Base-by-base conservation (phyloP, 768 basidiomycete species). In the Rubroboletus satanas region DNA sequence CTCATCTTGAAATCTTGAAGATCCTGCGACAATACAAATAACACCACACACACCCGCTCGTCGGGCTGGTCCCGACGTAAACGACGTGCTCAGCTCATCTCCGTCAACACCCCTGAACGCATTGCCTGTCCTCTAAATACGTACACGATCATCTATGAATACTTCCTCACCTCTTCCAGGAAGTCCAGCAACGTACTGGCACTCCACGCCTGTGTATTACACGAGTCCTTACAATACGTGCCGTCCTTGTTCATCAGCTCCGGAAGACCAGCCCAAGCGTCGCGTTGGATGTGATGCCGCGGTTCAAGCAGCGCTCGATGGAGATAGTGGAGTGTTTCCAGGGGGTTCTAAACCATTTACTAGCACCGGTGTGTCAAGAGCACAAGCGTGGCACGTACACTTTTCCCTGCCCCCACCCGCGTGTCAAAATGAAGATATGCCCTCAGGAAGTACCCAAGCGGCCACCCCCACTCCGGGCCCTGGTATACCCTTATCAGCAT, bases 401-500 rank as follows among this genome's bases (percentile, higher is more conserved):
- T 70, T 69, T 84, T 83, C 23, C 88, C 88, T 10, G 71, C 74
- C 2, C 90, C 92, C 15, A 77, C 81, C 12, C 74, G 73, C 12
- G 77, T 82, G 67, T 97, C 93, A 69, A 98, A 98, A 67, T 91
- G 72, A 43, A 98, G 79, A 72, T 93, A 97, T 0, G 97, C 93
- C 47, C 93, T 85, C 58, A 98, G 73, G 80, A 97, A 98, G 75
- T 93, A 98, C 4, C 97, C 97, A 42, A 93, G 73, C 11, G 93
- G 93, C 93, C 93, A 96, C 10, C 87, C 89, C 93, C 93, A 97
- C 67, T 94, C 91, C 5, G 93, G 93, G 17, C 92, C 93, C 84
- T 94, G 56, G 49, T 43, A 41, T 4, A 29, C 45, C 50, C 35
- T 52, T 49, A 57, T 66, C 58, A 61, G 64, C 52, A 55, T 44